These are phyloP conservation scores for Ilex asprella DNA, from an alignment of 257 asterid genomes.

Conservation along the genomic window DNA sequence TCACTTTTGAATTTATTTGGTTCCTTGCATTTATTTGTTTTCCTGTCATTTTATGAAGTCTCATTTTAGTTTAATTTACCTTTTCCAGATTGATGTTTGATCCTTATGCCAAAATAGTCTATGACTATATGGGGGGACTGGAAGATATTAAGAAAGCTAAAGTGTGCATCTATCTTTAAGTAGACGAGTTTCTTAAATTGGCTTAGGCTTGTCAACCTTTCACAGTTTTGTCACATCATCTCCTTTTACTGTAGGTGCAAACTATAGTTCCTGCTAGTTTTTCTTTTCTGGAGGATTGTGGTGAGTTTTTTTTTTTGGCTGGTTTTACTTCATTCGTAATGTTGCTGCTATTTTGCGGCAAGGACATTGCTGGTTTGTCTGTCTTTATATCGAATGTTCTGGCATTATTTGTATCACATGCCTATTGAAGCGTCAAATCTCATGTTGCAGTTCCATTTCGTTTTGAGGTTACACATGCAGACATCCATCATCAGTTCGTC, in stretches of 20 bases:
- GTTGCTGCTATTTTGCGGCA: not conserved
- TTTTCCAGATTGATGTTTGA: conserved; percentile 73
- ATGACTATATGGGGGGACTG: conserved; percentile 81
- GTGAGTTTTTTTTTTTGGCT: conserved; percentile 22
- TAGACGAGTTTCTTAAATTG: conserved; percentile 13
- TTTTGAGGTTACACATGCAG: no score
- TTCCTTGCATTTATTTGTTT: not conserved
- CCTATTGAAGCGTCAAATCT: no score
- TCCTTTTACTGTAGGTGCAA: conserved; percentile 46
- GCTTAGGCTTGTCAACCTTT: conserved; percentile 8
- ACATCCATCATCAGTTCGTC: no score
- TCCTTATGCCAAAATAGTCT: conserved; percentile 70
- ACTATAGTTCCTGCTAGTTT: conserved; percentile 56
- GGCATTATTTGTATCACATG: no score
- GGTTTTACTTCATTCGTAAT: not conserved
- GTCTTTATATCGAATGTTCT: no score
- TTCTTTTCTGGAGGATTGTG: conserved; percentile 78
- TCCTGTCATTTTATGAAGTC: conserved; percentile 10
- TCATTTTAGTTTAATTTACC: conserved; percentile 1
- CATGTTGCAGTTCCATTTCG: no score
- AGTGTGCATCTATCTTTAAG: conserved; percentile 74
- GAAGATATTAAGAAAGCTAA: conserved; percentile 72
- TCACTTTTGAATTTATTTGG: not conserved
- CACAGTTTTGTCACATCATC: conserved; percentile 16
- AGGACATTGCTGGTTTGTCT: not conserved